Base-by-base conservation (phyloP, 164 flowering plant species). In the Pachysandra terminalis region DNA sequence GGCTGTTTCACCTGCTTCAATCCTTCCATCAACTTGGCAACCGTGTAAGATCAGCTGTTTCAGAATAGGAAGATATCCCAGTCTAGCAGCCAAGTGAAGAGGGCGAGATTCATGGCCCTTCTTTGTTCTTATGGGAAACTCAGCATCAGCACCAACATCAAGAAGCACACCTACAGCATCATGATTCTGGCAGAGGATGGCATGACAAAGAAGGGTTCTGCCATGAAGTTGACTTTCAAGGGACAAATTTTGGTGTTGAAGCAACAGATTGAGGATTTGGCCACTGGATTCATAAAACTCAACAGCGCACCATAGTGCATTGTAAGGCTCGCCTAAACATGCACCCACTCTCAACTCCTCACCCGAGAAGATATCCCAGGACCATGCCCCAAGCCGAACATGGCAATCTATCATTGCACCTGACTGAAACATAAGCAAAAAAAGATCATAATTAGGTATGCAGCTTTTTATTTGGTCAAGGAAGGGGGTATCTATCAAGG, bases 301-400 rank as follows among this genome's bases (percentile, higher is more conserved):
- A 51, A 90, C 93, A 12, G 93, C 93, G 71, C 89, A 90, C 93
- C 96, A 90, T 17, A 83, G 74, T 68, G 84, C 75, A 25, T 77
- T 48, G 64, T 86, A 88, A 22, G 93, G 93, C 66, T 90, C 93
- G 9, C 85, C 90, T 5, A 90, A 71, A 65, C 96, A 90, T 25
- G 96, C 91, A 41, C 96, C 93, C 17, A 90, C 96, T 26, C 88
- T 82, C 59, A 84, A 75, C 72, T 88, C 96, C 80, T 90, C 93
- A 10, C 89, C 91, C 2, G 93, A 71, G 52, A 79, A 68, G 5
- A 55, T 66, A 65, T 88, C 93, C 96, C 96, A 90, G 17, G 89
- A 86, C 96, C 96, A 90, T 32, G 91, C 96, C 64, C 96, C 96
- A 3, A 88, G 73, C 53, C 78, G 78, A 26, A 84, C 90, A 57